Base-by-base conservation (phyloP, 257 asterid genomes). In the Handroanthus guayacan region DNA sequence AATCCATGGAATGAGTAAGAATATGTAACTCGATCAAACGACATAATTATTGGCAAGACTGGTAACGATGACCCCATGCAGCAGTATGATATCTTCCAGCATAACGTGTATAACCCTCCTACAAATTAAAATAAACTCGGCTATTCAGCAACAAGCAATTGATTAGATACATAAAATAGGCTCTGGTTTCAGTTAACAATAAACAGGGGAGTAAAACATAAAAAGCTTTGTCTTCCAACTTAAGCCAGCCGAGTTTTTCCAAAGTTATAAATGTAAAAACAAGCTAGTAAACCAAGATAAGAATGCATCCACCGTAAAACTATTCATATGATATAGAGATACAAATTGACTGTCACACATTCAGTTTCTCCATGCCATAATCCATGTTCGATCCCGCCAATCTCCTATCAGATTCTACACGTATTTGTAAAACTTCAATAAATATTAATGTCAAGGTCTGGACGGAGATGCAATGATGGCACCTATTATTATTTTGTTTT, bases 51-150 rank as follows among this genome's bases (percentile, higher is more conserved):
- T 86, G 89, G 83, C 92, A 88, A 76, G 87, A 86, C 25, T 98
- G 90, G 57, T 95, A 95, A 89, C 98, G 93, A 86, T 93, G 97
- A 83, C 99, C 91, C 76, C 93, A 85, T 50, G 98, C 99, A 80
- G 99, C 99, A 36, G 96, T 93, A 75, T 95, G 99, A 82, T 95
- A 95, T 82, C 93, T 93, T 67, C 89, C 91, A 44, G 98, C 98
- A 87, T 95, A 95, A 97, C 93, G 82, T 95, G 99, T 74, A 95
- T 87, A 76, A 95, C 91, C 91, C 96, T 90, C 95, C 99, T 95
- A 90, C 66, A 84, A 86, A 76, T 76, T 60, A 79, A 67, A 77
- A 55, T 78, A 62, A 63, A 79, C 14, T 31, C 57, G 43, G 52
- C 10, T 37, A 54, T 51, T 51, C 10, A 41, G 69, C 55, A 52